Base-by-base conservation (phyloP, 139 green algal genomes). In the Mesostigma viride region DNA sequence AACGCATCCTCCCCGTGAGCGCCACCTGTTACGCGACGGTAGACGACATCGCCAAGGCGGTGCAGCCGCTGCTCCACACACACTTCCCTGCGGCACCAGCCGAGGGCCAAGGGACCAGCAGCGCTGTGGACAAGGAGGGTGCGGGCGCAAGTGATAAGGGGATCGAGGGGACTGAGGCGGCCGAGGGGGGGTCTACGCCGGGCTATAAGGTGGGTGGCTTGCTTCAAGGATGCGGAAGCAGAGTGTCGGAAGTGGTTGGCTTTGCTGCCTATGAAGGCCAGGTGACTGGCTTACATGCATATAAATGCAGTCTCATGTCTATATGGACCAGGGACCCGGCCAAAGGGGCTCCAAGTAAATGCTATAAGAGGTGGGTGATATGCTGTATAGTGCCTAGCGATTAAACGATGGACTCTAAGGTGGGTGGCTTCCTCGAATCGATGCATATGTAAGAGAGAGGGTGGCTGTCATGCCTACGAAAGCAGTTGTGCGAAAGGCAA, bases 1-100 rank as follows among this genome's bases (percentile, higher is more conserved):
- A 76, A 31, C 56, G 73, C 3, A 62, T 81, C 8, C 1, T 81
- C 1, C 74, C 74, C 0, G 72, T 81, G 14, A 68, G 82, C 1
- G 31, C 14, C 30, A 79, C 68, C 30, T 82, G 64, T 32, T 79
- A 63, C 63, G 72, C 72, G 1, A 31, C 46, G 47, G 6, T 70
- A 35, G 71, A 69, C 2, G 74, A 81, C 1, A 76, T 81, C 26
- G 35, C 35, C 14, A 6, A 71, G 40, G 65, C 65, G 31, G 65
- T 62, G 6, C 34, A 61, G 35, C 64, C 64, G 0, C 31, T 80
- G 2, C 20, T 81, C 0, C 57, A 66, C 5, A 58, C 46, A 31
- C 20, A 66, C 24, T 81, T 80, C 79, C 34, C 73, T 8, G n/a
- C 35, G n/a, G 35, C 56, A 30, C n/a, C 14, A 34, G 58, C 51